Evolutionary conservation across 352 stramenopile genomes (phyloP).

Genomic region (Globisporangium heterothallicum): DNA sequence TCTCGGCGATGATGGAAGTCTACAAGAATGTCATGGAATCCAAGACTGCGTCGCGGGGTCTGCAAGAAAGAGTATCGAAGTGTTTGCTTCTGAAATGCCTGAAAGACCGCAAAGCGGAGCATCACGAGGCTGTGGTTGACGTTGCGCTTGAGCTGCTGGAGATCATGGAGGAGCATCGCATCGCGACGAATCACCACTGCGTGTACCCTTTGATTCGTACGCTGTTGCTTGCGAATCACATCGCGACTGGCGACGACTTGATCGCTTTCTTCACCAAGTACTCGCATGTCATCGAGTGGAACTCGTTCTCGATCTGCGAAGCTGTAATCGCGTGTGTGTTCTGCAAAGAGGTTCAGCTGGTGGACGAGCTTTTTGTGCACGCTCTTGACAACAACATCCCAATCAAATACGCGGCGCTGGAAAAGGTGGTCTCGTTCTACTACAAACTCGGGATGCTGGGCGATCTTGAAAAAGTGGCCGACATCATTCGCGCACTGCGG

Average conservation of each 20-base stretch:
- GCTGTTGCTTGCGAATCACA: constrained; percentile 25
- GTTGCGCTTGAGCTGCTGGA: constrained; percentile 28
- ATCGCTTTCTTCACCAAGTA: constrained; percentile 45
- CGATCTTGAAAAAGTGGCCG: constrained; percentile 53
- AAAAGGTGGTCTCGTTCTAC: constrained; percentile 66
- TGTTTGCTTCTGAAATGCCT: constrained; percentile 48
- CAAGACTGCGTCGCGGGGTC: constrained; percentile 20
- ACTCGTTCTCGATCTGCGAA: constrained; percentile 61
- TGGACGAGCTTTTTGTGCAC: constrained; percentile 56
- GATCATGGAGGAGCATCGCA: constrained; percentile 54
- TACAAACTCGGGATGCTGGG: constrained; percentile 56
- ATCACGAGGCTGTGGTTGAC: constrained; percentile 14
- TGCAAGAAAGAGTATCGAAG: constrained; percentile 63
- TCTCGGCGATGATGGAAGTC: constrained; percentile 47
- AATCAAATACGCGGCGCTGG: constrained; percentile 74
- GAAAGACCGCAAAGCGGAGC: constrained; percentile 29
- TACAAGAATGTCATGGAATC: constrained; percentile 48
- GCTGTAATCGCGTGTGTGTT: constrained; percentile 49
- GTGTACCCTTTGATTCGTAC: constrained; percentile 39
- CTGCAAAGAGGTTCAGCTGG: constrained; percentile 38
- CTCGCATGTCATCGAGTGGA: constrained; percentile 48
- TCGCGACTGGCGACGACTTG: constrained; percentile 30
- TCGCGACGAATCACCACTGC: constrained; percentile 39
- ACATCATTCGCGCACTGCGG: constrained; percentile 58
- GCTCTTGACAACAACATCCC: constrained; percentile 56